Evolutionary conservation across 768 basidiomycete species (phyloP), one percentile per base, ranked within the genome.

Genomic region (Agaricus blazei): DNA sequence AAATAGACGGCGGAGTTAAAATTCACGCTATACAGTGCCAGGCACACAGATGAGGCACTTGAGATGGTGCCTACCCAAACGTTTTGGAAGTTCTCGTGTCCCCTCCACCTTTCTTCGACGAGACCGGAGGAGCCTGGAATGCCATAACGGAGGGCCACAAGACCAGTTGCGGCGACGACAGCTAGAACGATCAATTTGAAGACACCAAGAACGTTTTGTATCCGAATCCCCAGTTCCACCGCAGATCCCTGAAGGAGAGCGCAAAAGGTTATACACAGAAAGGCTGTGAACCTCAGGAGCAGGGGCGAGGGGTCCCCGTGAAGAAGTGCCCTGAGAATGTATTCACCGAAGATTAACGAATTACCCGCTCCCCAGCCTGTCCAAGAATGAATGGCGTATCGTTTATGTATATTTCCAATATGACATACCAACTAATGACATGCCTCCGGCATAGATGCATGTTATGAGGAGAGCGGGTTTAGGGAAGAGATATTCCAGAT

Each of bases 201-300:
- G 12, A 74, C 63, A n/a, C 84, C 83, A 3, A 87, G 75, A 1
- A 66, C 52, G 58, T 87, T 84, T 60, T 84, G 83, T 12, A 86
- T 62, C n/a, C 75, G 76, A 0, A 86, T 59, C 9, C 84, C 84
- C 62, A 71, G 72, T 3, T 70, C 69, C 4, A 75, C 63, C 54
- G 74, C 74, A 11, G 67, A 71, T 6, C 81, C 78, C 51, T 73
- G 70, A 23, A 72, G 59, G 23, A 74, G 60, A 48, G 70, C 57
- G 26, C 64, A 62, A 54, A 68, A 71, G 7, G 70, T 70, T 37
- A 72, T 62, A 51, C 65, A 71, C 5, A 59, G 57, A 31, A 69
- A 63, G 0, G 65, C 68, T 12, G 66, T 61, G 14, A 72, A 40
- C 11, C 68, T 64, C 11, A 45, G 31, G 56, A 42, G 62, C 38